These are phyloP conservation scores for Omphalea diandra DNA, from an alignment of 441 rosid genomes.

Conservation along the genomic window DNA sequence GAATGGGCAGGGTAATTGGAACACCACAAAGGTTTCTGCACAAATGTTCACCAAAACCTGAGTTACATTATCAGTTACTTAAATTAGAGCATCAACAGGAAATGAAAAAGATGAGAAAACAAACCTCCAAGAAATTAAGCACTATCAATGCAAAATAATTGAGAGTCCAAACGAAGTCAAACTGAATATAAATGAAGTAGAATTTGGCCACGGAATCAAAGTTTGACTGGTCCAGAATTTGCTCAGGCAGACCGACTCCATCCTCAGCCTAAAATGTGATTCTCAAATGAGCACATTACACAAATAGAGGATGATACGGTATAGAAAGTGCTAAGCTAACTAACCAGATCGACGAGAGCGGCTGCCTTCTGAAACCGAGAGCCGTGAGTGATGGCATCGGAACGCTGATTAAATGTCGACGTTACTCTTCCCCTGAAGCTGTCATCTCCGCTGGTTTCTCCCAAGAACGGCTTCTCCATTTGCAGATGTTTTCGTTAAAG, in stretches of 20 bases:
- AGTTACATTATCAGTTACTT: no score
- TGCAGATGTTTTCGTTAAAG: no score
- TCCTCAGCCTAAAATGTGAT: slow-evolving; percentile 70
- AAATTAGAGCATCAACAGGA: background rate
- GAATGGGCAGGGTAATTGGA: slow-evolving; percentile 46
- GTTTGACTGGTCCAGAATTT: slow-evolving; percentile 71
- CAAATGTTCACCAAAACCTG: no score
- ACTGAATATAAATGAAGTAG: slow-evolving; percentile 60
- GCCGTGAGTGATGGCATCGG: slow-evolving; percentile 79
- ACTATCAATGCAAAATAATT: slow-evolving; percentile 75
- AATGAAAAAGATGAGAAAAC: slow-evolving; percentile 18
- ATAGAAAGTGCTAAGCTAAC: no score
- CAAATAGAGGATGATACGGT: background rate
- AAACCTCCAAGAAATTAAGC: slow-evolving; percentile 87
- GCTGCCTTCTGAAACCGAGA: slow-evolving; percentile 85
- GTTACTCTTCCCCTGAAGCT: slow-evolving; percentile 21
- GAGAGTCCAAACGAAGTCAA: slow-evolving; percentile 82
- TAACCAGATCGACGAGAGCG: slow-evolving; percentile 95
- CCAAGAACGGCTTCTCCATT: slow-evolving; percentile 60
- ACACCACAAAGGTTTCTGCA: slow-evolving; percentile 97
- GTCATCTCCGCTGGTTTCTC: slow-evolving; percentile 41
- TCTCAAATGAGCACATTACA: background rate
- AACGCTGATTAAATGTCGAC: slow-evolving; percentile 46
- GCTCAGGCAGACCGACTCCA: slow-evolving; percentile 89
- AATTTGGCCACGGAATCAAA: slow-evolving; percentile 60